These are phyloP conservation scores for Bryum argenteum DNA, from an alignment of 225 moss, liverwort and hornwort genomes.

Conservation along the genomic window DNA sequence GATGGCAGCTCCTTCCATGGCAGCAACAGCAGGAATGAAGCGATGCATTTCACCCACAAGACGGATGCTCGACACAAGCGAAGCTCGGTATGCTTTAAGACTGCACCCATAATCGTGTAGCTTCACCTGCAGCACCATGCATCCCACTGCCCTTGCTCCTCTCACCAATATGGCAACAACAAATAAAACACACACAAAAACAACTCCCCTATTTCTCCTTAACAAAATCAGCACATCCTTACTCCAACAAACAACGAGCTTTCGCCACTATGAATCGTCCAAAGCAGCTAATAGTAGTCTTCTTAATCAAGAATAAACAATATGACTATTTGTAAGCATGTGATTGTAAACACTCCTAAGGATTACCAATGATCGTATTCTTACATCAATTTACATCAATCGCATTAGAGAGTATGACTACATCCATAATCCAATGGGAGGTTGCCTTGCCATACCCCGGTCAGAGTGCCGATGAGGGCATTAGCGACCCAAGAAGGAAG, in stretches of 20 bases:
- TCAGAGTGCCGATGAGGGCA: conserved; percentile 48
- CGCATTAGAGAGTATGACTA: too few relatives aligned
- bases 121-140: conserved; percentile 59
- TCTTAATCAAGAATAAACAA: too few relatives aligned
- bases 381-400: too few relatives aligned
- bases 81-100: conserved; percentile 62
- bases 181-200: neutral
- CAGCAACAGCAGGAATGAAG: conserved; percentile 57
- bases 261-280: too few relatives aligned
- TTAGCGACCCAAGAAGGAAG: conserved; percentile 54
- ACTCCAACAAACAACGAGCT: too few relatives aligned
- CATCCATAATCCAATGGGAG: too few relatives aligned
- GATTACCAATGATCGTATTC: too few relatives aligned
- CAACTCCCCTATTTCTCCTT: too few relatives aligned
- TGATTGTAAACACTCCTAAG: too few relatives aligned
- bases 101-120: conserved; percentile 66
- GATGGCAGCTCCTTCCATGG: conserved; percentile 61
- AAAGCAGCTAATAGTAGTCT: too few relatives aligned
- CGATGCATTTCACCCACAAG: conserved; percentile 60
- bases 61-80: conserved; percentile 45
- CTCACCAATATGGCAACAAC: conserved; percentile 43
- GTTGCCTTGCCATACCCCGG: conserved; percentile 49
- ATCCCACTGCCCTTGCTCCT: conserved; percentile 48
- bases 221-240: neutral
- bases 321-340: too few relatives aligned